A percentile compares a stretch with the other conserved stretches of the same genome.
Evolutionary conservation across 495 filamentous ascomycete genomes (phyloP).

Genomic region (Hypomontagnella monticulosa): DNA sequence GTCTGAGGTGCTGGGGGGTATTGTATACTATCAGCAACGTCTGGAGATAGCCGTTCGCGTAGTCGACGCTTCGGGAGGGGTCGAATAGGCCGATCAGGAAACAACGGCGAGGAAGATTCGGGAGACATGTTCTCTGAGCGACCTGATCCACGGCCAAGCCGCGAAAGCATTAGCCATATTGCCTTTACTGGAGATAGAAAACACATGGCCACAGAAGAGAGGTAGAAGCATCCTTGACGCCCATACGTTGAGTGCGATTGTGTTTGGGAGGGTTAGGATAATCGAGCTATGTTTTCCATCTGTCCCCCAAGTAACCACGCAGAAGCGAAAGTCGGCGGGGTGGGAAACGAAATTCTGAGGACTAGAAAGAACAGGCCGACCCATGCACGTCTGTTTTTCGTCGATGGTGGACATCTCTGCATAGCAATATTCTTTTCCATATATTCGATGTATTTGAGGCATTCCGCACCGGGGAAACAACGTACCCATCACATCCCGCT

Average conservation of each 20-base stretch:
- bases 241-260: neutral
- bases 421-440: conserved; percentile 8
- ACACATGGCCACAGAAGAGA: conserved; percentile 26
- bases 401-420: neutral
- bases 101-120: conserved; percentile 78
- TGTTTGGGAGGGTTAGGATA: conserved; percentile 11
- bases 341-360: neutral
- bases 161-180: conserved; percentile 47
- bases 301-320: neutral
- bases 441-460: neutral
- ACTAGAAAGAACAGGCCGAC: conserved; percentile 8
- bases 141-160: conserved; percentile 33
- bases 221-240: neutral
- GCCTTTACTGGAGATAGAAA: conserved; percentile 20
- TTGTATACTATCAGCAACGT: conserved; percentile 81
- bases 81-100: conserved; percentile 89
- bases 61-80: conserved; percentile 89
- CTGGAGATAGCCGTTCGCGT: conserved; percentile 83
- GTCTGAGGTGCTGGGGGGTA: conserved; percentile 78
- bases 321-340: neutral
- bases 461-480: conserved; percentile 20
- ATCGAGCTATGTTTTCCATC: conserved; percentile 6
- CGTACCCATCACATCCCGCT: conserved; percentile 42
- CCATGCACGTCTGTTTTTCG: neutral
- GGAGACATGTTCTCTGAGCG: conserved; percentile 63